These are phyloP conservation scores for Solanum bulbocastanum DNA, from an alignment of 257 asterid species.

Conservation along the genomic window DNA sequence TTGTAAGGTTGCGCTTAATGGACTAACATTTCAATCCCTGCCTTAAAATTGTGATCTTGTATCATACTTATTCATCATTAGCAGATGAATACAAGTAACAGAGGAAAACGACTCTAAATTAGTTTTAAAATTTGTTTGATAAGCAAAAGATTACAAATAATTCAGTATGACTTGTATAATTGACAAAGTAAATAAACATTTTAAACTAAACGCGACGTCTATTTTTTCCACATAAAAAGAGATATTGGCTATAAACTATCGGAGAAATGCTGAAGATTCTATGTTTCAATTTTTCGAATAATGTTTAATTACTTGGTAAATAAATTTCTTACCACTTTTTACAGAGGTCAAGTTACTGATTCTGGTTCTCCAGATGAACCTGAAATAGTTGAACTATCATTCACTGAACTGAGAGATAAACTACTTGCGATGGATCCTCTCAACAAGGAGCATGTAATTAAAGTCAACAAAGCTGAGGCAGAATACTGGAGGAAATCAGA, in stretches of 20 bases:
- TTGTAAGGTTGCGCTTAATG: neutral
- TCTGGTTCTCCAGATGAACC: constrained; percentile 31
- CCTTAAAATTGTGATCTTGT: neutral
- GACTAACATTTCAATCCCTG: neutral
- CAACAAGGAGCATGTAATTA: constrained; percentile 61
- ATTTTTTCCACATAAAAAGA: neutral
- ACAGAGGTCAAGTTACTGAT: constrained; percentile 35
- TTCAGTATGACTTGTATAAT: neutral
- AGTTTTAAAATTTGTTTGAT: neutral
- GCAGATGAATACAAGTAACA: neutral
- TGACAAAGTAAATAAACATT: neutral
- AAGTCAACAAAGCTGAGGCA: constrained; percentile 91
- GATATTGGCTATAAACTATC: neutral
- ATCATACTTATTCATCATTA: neutral
- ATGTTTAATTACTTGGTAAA: neutral
- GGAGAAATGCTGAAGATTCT: neutral
- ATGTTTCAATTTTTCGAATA: neutral
- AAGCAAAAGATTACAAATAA: neutral
- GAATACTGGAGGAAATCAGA: constrained; percentile 91
- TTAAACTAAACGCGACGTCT: neutral
- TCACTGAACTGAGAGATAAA: constrained; percentile 87
- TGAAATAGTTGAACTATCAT: constrained; percentile 51
- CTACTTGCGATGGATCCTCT: constrained; percentile 79
- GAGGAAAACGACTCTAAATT: neutral
- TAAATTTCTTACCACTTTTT: constrained; percentile 5